These are phyloP conservation scores for Daldinia loculata DNA, from an alignment of 495 filamentous ascomycete genomes.

Conservation along the genomic window DNA sequence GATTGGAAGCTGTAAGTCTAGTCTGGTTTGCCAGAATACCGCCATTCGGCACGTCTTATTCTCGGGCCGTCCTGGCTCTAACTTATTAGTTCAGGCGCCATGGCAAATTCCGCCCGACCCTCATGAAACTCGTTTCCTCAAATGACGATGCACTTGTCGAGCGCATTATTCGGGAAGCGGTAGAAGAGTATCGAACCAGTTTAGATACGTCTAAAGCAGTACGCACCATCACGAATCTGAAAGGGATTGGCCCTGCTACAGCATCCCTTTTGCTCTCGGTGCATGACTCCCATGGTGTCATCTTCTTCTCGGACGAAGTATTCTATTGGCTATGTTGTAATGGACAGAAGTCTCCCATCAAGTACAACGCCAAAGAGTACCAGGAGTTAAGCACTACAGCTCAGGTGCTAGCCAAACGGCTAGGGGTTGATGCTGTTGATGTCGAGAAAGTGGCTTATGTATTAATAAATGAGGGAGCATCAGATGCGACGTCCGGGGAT, in stretches of 20 bases:
- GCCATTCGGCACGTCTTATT: slow-evolving; percentile 1
- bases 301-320: slow-evolving; percentile 82
- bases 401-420: slow-evolving; percentile 53
- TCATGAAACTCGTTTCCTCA: slow-evolving; percentile 70
- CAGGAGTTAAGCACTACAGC: slow-evolving; percentile 58
- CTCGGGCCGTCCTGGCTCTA: slow-evolving; percentile 9
- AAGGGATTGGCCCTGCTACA: slow-evolving; percentile 76
- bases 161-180: slow-evolving; percentile 58
- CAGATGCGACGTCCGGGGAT: slow-evolving; percentile 7
- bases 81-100: slow-evolving; percentile 57
- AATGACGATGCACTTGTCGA: slow-evolving; percentile 60
- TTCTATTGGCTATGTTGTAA: slow-evolving; percentile 70
- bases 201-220: slow-evolving; percentile 59
- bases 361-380: slow-evolving; percentile 75
- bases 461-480: slow-evolving; percentile 52
- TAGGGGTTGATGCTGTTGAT: slow-evolving; percentile 65
- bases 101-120: slow-evolving; percentile 72
- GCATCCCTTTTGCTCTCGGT: slow-evolving; percentile 74
- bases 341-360: slow-evolving; percentile 59
- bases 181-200: slow-evolving; percentile 56
- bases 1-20: slow-evolving; percentile 79
- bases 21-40: slow-evolving; percentile 23
- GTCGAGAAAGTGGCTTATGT: slow-evolving; percentile 77
- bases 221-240: slow-evolving; percentile 59
- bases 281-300: slow-evolving; percentile 62